Evolutionary conservation across 2,329 filamentous ascomycete genomes (phyloP), one percentile per base, ranked within the genome.

Genomic region (Hortaea sp.): DNA sequence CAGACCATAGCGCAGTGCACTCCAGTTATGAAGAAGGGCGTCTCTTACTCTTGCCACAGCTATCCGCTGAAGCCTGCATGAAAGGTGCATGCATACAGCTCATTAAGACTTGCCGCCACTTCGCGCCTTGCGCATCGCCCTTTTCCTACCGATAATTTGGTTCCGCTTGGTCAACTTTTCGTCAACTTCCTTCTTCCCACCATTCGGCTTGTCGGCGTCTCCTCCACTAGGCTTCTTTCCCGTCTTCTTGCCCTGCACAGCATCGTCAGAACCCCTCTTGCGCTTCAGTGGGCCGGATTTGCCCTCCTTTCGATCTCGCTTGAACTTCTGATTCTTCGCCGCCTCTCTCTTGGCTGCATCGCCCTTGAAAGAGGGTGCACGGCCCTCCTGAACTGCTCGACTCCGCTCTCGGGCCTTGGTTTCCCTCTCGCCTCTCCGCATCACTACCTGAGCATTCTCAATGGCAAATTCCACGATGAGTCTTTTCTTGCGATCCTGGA

Each of bases 391-490:
- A 20, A 55, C 54, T 43, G 55, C 53, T 41, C 54, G 53, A 43
- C 69, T 69, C 38, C 69, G 66, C 50, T 73, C 66, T 38, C 72
- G 65, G 4, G 73, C 69, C 53, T 79, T 79, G 43, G 69, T 65
- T 61, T 88, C 82, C 42, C 71, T 71, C 50, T 82, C 79, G 50
- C 74, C 78, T 45, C 94, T 77, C 53, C 92, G 77, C 55, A 82
- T 78, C n/a, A 98, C 84, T 1, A 98, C 92, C 60, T 95, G 89
- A 1, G 88, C 89, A 59, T 98, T 98, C 69, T 98, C 92, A 63
- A 98, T 95, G 13, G 92, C 88, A 63, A 98, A 98, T 66, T 98
- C 94, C 34, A 90, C 90, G 61, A 98, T 88, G 43, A 98, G 69
- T 9, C 92, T 77, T 67, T 92, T 89, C 63, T 88, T 90, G 68